These are phyloP conservation scores for Aspergillus fumigatus DNA, from an alignment of 2,329 filamentous ascomycete genomes.

Conservation along the genomic window DNA sequence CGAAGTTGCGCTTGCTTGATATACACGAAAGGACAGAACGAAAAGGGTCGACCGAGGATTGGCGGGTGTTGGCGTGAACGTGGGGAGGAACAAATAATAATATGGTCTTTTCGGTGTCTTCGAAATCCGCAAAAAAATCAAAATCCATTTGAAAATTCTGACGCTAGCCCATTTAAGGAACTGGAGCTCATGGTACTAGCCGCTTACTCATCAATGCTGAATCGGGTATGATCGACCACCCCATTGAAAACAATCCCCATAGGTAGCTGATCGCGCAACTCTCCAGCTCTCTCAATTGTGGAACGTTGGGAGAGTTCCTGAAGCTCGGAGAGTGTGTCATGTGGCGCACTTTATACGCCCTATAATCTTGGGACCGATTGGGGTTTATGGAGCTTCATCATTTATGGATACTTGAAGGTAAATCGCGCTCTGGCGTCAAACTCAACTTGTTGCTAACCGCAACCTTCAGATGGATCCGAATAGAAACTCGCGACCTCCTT, in stretches of 20 bases:
- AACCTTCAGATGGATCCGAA: conserved; percentile 31
- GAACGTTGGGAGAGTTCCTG: background rate
- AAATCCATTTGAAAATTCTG: conserved; percentile 35
- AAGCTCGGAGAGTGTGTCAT: background rate
- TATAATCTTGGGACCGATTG: background rate
- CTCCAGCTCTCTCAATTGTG: background rate
- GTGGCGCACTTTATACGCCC: background rate
- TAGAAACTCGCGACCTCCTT: conserved; percentile 51
- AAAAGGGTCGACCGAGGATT: conserved; percentile 8
- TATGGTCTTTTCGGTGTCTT: conserved; percentile 7
- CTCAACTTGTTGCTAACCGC: background rate
- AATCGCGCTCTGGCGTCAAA: background rate
- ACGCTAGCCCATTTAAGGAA: conserved; percentile 27
- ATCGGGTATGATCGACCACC: conserved; percentile 10
- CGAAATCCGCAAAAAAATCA: conserved; percentile 22
- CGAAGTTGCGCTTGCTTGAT: conserved; percentile 8
- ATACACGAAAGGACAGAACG: conserved; percentile 3
- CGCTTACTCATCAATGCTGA: conserved; percentile 21
- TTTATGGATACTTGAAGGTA: background rate
- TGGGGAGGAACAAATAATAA: conserved; percentile 17
- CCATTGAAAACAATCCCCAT: conserved; percentile 16
- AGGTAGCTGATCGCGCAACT: background rate
- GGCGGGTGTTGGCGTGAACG: conserved; percentile 14
- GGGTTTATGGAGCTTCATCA: background rate
- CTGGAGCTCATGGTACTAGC: conserved; percentile 13